Conservation (phyloP, 441 rosid genomes). For the Daphne laureola region DNA sequence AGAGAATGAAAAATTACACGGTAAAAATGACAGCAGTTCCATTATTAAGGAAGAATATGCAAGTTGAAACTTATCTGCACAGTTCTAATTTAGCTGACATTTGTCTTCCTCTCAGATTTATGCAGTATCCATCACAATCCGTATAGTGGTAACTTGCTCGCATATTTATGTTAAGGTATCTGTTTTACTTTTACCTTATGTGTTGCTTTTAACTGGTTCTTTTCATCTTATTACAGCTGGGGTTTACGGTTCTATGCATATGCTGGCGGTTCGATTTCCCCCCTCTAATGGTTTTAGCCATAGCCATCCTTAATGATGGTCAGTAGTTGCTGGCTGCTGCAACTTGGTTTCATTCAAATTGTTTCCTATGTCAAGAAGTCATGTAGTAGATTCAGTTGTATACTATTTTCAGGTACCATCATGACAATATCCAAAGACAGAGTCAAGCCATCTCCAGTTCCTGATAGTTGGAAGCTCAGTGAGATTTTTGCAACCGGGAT, state of each 20-base stretch:
- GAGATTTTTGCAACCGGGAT: conserved; percentile 34
- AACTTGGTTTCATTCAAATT: not conserved
- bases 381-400: not conserved
- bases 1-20: conserved; percentile 46
- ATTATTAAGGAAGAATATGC: not conserved
- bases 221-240: conserved; percentile 13
- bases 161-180: not conserved
- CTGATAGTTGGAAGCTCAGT: conserved; percentile 41
- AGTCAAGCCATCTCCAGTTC: conserved; percentile 8
- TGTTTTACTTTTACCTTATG: not conserved
- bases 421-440: conserved; percentile 44
- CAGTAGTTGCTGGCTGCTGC: not conserved
- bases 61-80: not conserved
- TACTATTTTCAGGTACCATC: conserved; percentile 30
- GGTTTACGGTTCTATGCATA: conserved; percentile 21
- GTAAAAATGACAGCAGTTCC: conserved; percentile 9
- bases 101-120: conserved; percentile 23
- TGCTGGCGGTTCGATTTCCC: conserved; percentile 29
- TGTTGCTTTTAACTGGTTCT: not conserved
- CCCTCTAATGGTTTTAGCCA: conserved; percentile 30
- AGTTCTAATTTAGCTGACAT: not conserved
- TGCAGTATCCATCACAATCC: conserved; percentile 40
- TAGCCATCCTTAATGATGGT: conserved; percentile 28
- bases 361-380: not conserved
- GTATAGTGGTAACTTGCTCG: conserved; percentile 25